These are phyloP conservation scores for Suillus occidentalis DNA, from an alignment of 768 basidiomycete genomes.

Conservation along the genomic window DNA sequence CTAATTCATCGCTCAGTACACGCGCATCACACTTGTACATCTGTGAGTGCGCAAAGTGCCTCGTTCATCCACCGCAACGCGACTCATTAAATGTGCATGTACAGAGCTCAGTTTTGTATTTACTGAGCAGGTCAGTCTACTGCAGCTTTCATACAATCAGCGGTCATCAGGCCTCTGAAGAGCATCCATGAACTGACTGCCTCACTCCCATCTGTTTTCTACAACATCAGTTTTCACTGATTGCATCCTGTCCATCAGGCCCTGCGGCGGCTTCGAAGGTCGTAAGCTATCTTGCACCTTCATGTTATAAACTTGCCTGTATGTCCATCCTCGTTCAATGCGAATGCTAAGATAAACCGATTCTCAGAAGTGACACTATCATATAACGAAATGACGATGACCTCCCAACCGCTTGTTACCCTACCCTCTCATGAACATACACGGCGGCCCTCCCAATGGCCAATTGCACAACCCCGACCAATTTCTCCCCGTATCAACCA, in stretches of 20 bases:
- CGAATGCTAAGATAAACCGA: not conserved
- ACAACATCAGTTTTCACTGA: not conserved
- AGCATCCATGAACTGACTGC: not conserved
- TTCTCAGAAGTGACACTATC: not conserved
- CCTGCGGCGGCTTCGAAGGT: not conserved
- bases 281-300: not conserved
- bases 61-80: not conserved
- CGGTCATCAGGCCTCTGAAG: not conserved
- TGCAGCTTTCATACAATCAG: not conserved
- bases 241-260: not conserved
- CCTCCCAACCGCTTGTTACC: not conserved
- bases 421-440: not conserved
- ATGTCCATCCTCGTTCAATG: not conserved
- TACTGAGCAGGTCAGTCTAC: not conserved
- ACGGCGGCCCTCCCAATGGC: not conserved
- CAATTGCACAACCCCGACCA: not conserved
- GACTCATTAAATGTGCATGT: not conserved
- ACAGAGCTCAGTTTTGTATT: not conserved
- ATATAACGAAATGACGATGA: not conserved
- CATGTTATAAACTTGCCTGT: not conserved
- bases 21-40: not conserved
- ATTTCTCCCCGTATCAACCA: not conserved
- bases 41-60: not conserved
- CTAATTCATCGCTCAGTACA: not conserved
- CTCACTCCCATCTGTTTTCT: not conserved